Percentiles rank a stretch among this genome's conserved stretches.
Conservation (phyloP, 352 stramenopile species). For the Phytopythium boreale region DNA sequence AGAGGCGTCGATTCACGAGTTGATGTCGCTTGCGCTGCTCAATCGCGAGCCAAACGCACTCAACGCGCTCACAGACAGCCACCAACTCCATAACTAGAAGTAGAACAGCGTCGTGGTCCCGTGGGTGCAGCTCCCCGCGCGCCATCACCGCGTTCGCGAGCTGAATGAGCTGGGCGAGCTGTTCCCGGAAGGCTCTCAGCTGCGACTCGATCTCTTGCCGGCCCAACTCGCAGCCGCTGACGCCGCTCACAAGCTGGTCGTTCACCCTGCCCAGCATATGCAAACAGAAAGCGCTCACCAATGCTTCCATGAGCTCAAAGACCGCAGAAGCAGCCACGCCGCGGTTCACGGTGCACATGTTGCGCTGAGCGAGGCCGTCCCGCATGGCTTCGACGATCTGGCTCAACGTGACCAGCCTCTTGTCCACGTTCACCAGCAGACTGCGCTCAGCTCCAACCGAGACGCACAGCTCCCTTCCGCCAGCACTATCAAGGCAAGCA, state of each 20-base stretch:
- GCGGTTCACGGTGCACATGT: not conserved
- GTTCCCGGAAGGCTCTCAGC: conserved; percentile 34
- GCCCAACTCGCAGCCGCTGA: conserved; percentile 19
- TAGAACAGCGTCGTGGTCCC: conserved; percentile 2
- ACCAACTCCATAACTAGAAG: conserved; percentile 33
- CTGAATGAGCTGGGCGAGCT: conserved; percentile 22
- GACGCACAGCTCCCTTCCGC: not conserved
- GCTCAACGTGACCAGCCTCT: conserved; percentile 20
- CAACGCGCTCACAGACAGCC: conserved; percentile 43
- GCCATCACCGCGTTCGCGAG: conserved; percentile 2
- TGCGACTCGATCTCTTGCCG: conserved; percentile 37
- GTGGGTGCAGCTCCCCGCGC: conserved; percentile 3
- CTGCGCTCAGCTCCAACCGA: conserved; percentile 33
- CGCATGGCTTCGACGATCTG: conserved; percentile 17
- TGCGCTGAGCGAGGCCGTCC: not conserved
- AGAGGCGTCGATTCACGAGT: conserved; percentile 22
- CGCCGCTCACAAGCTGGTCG: conserved; percentile 40
- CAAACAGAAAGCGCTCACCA: conserved; percentile 57
- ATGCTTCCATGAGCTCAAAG: conserved; percentile 34
- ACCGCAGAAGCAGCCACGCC: not conserved
- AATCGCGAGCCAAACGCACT: conserved; percentile 38
- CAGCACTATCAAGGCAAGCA: not conserved
- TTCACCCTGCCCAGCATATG: conserved; percentile 48
- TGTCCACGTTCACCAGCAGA: conserved; percentile 30
- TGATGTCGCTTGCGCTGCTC: conserved; percentile 48